Base-by-base conservation (phyloP, 1,139 yeast genomes). In the Meyerozyma sp. region DNA sequence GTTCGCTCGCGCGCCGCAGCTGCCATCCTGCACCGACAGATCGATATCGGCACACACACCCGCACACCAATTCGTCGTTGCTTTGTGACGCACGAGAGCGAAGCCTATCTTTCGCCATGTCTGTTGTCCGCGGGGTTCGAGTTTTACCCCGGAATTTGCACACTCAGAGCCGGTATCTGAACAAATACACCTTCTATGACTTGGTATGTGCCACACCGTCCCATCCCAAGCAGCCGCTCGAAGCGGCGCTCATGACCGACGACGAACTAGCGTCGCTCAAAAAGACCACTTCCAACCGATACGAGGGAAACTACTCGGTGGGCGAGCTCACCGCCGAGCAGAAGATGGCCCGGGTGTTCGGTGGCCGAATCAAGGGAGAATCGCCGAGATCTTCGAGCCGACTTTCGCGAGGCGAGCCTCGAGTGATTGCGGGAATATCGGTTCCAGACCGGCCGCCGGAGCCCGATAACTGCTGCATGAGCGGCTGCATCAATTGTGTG, bases 391-490 rank as follows among this genome's bases (percentile, higher is more conserved):
- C 82, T 5, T 74, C 83, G 0, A 75, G 82, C 49, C 60, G 85
- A 44, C 56, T 73, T 11, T 56, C 66, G 5, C 57, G 74, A 30
- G 74, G 75, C 4, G 61, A 68, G 40, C 71, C 78, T 1, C 53
- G 62, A 34, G 52, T 55, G 2, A 79, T 91, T 6, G 91, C 82
- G 0, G 97, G 97, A 0, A 68, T 91, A 0, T 61, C 61, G 3
- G 95, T 93, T 0, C 96, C 96, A 2, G 79, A 77, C 14, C 76
- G 75, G 56, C 98, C 98, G 1, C 71, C 68, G 5, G 96, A 89
- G 55, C 98, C 98, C 2, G 95, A 90, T 55, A 90, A 91, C 61
- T 93, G 98, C 62, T 93, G 98, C 62, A 90, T 90, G 96, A 84
- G 95, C 50, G 98, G 98, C 1, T 93, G 98, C 62, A 81, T 89